Conservation (phyloP, 2,329 filamentous ascomycete genomes). For the Cladosporium sp. region DNA sequence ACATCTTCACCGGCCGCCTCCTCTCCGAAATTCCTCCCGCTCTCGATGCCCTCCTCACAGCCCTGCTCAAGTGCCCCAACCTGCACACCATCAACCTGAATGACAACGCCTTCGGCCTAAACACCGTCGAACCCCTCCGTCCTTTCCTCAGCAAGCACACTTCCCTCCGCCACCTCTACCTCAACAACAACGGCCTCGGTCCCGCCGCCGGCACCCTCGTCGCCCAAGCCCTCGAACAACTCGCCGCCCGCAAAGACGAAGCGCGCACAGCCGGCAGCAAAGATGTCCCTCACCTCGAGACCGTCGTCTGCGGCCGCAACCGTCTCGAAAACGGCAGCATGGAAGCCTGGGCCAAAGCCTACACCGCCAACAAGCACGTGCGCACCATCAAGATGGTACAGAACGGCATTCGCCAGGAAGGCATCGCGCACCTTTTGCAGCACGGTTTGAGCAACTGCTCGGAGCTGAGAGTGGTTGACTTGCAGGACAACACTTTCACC, state of each 20-base stretch:
- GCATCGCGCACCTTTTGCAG: slow-evolving; percentile 74
- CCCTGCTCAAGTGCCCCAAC: slow-evolving; percentile 78
- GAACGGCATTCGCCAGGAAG: slow-evolving; percentile 93
- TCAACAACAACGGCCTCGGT: slow-evolving; percentile 97
- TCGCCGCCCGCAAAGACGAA: slow-evolving; percentile 78
- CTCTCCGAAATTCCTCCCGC: slow-evolving; percentile 91
- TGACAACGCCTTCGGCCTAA: slow-evolving; percentile 96
- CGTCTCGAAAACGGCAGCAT: slow-evolving; percentile 93
- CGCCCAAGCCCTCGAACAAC: slow-evolving; percentile 76
- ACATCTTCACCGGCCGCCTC: slow-evolving; percentile 94
- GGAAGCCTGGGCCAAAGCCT: slow-evolving; percentile 88
- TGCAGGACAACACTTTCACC: slow-evolving; percentile 98
- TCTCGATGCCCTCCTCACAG: slow-evolving; percentile 76
- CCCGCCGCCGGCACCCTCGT: slow-evolving; percentile 85
- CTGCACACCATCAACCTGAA: slow-evolving; percentile 92
- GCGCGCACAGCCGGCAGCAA: slow-evolving; percentile 64
- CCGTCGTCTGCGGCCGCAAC: slow-evolving; percentile 95
- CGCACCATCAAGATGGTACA: slow-evolving; percentile 94
- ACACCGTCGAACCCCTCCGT: slow-evolving; percentile 87
- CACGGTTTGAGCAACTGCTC: slow-evolving; percentile 70
- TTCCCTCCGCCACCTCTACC: slow-evolving; percentile 86
- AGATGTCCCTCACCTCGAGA: slow-evolving; percentile 79
- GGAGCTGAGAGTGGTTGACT: slow-evolving; percentile 70
- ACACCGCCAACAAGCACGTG: slow-evolving; percentile 73
- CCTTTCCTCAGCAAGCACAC: slow-evolving; percentile 85